Evolutionary conservation across 2,329 filamentous ascomycete species (phyloP), one percentile per base, ranked within the genome.

Genomic region (Aspergillus ochraceoroseus): DNA sequence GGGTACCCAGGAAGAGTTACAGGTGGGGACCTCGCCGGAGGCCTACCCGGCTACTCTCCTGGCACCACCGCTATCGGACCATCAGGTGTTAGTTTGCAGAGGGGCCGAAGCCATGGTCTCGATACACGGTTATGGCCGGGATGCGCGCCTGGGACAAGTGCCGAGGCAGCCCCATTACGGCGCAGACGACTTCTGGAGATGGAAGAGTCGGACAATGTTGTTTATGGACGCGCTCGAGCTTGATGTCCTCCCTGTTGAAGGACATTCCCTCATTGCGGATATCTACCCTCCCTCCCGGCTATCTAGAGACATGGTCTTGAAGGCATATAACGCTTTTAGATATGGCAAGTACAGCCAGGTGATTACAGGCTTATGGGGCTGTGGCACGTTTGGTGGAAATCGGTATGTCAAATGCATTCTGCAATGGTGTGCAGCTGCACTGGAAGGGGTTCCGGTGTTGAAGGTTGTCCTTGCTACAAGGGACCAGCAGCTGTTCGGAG

Each of bases 361-460:
- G 19, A 17, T 35, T 4, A 35, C 32, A 1, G 34, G 34, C 2
- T 26, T 38, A 12, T 35, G 17, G 34, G 34, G 34, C 22, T 38
- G 34, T 19, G 15, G 26, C 11, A 38, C 34, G 12, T 30, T 38
- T 20, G 26, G 34, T 12, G 26, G 26, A n/a, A 38, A 38, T 23
- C 14, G 15, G 26, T 38, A 5, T 29, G n/a, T 38, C 18, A 38
- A 38, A 13, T 38, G 34, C 13, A 38, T 30, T 14, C 12, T 38
- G 26, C 34, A 38, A 22, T 38, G 34, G 34, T 38, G 26, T 38
- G 34, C 34, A 15, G 34, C 34, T 7, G 22, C 32, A n/a, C 14
- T 35, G 8, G 22, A 20, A 11, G 19, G 22, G 5, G 20, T 35
- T 8, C 32, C 32, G 13, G 15, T 15, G 4, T 14, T 35, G 32